Percentiles rank a stretch among this genome's conserved stretches.
Evolutionary conservation across 2,329 filamentous ascomycete species (phyloP).

Genomic region (Corynespora cassiicola): DNA sequence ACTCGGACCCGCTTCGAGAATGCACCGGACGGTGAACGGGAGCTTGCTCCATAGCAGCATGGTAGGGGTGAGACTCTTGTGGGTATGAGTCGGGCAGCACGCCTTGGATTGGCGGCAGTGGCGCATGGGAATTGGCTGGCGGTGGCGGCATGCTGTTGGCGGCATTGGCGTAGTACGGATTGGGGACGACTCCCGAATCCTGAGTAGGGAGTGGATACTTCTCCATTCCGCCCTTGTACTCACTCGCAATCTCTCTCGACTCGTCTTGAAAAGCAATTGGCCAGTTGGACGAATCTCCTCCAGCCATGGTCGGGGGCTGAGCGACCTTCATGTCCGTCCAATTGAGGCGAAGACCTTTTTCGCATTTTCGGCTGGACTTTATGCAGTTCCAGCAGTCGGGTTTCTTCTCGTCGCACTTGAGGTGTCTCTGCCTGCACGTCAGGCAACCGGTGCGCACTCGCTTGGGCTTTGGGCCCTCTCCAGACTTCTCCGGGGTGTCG

Average conservation of each 20-base stretch:
- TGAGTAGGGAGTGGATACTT: slow-evolving; percentile 78
- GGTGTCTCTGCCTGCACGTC: slow-evolving; percentile 86
- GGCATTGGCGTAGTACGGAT: slow-evolving; percentile 9
- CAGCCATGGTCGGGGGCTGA: too few relatives aligned
- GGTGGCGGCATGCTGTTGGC: slow-evolving; percentile 20
- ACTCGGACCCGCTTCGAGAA: slow-evolving; percentile 33
- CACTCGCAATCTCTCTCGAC: slow-evolving; percentile 86
- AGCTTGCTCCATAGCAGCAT: slow-evolving; percentile 44
- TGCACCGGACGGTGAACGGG: too few relatives aligned
- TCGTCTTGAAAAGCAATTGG: slow-evolving; percentile 84
- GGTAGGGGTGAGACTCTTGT: slow-evolving; percentile 50
- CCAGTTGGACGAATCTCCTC: slow-evolving; percentile 70
- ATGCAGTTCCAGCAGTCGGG: slow-evolving; percentile 78
- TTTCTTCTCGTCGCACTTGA: slow-evolving; percentile 85
- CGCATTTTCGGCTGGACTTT: slow-evolving; percentile 86
- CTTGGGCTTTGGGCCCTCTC: slow-evolving; percentile 69
- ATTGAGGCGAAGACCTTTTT: slow-evolving; percentile 84
- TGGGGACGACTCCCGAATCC: slow-evolving; percentile 48
- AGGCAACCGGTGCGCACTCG: slow-evolving; percentile 88
- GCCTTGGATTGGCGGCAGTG: slow-evolving; percentile 59
- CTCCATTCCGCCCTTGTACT: slow-evolving; percentile 80
- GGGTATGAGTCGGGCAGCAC: slow-evolving; percentile 56
- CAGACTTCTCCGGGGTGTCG: slow-evolving; percentile 20
- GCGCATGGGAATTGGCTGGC: slow-evolving; percentile 51
- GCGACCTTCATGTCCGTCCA: too few relatives aligned